Conservation (phyloP, 2,329 filamentous ascomycete species). For the Coniella vitis region DNA sequence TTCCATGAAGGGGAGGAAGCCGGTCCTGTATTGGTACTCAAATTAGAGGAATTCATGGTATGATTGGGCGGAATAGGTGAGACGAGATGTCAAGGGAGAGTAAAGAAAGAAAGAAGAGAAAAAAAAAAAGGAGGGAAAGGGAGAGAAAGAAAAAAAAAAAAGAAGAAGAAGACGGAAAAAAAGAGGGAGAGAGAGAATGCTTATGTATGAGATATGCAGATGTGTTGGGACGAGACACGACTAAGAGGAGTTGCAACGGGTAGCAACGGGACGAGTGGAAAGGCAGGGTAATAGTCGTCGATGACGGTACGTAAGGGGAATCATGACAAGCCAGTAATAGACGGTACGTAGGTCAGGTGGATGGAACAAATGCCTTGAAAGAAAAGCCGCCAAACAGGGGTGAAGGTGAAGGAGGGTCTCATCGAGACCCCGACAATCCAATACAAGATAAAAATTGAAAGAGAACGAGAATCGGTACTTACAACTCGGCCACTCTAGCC, state of each 20-base stretch:
- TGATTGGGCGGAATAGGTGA: neutral
- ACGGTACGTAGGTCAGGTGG: neutral
- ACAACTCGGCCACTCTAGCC: constrained; percentile 78
- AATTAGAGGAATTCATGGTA: neutral
- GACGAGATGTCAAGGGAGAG: neutral
- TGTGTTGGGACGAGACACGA: too few species aligned
- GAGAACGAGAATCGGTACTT: constrained; percentile 35
- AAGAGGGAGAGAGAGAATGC: too few species aligned
- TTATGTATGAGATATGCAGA: too few species aligned
- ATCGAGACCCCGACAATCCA: neutral
- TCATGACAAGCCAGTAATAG: too few species aligned
- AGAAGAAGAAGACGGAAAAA: too few species aligned
- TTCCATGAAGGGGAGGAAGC: constrained; percentile 91
- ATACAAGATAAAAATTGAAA: neutral
- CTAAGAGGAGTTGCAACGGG: too few species aligned
- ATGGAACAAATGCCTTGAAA: neutral
- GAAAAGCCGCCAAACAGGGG: neutral
- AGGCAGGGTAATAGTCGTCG: too few species aligned
- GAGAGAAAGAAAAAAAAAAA: too few species aligned
- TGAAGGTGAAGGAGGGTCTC: neutral
- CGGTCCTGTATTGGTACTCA: constrained; percentile 34
- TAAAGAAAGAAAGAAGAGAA: neutral
- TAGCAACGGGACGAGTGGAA: too few species aligned
- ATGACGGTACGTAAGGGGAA: too few species aligned
- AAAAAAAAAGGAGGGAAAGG: neutral